Evolutionary conservation across 495 filamentous ascomycete species (phyloP).

Genomic region (Penicilliopsis zonata): DNA sequence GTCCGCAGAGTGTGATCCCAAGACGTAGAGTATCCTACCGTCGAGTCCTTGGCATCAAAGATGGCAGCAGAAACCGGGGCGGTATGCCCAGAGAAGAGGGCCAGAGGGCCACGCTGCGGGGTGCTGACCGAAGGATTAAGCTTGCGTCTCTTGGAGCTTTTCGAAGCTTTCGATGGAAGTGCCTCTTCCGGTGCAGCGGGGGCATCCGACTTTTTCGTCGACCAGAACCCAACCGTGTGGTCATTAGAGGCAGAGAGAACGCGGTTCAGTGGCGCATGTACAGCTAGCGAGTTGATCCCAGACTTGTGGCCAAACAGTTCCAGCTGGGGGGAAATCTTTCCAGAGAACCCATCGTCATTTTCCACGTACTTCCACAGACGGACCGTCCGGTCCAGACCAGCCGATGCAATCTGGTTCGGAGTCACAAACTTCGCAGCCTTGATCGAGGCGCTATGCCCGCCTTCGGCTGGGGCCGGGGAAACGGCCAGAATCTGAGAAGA

Average conservation of each 20-base stretch:
- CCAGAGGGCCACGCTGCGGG: constrained; percentile 68
- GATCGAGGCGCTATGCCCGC: constrained; percentile 63
- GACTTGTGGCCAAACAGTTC: constrained; percentile 80
- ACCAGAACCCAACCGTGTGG: constrained; percentile 75
- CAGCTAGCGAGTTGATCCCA: constrained; percentile 61
- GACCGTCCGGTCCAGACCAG: constrained; percentile 70
- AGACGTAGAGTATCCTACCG: constrained; percentile 78
- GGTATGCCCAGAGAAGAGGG: constrained; percentile 58
- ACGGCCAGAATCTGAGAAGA: constrained; percentile 67
- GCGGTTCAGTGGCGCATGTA: constrained; percentile 60
- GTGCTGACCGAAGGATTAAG: constrained; percentile 48
- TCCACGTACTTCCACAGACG: constrained; percentile 81
- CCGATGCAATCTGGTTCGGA: constrained; percentile 61
- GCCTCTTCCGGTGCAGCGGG: constrained; percentile 56
- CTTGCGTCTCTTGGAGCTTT: constrained; percentile 65
- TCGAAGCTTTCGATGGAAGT: constrained; percentile 46
- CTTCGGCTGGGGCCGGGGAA: constrained; percentile 45
- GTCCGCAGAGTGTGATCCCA: constrained; percentile 85
- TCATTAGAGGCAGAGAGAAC: constrained; percentile 77
- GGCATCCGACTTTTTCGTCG: constrained; percentile 55
- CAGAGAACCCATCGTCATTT: constrained; percentile 42
- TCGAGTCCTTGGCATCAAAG: constrained; percentile 75
- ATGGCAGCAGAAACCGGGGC: constrained; percentile 59
- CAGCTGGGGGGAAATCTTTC: constrained; percentile 58
- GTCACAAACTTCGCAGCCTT: constrained; percentile 75